Conservation (phyloP, 2,329 filamentous ascomycete species). For the Neofusicoccum ribis region DNA sequence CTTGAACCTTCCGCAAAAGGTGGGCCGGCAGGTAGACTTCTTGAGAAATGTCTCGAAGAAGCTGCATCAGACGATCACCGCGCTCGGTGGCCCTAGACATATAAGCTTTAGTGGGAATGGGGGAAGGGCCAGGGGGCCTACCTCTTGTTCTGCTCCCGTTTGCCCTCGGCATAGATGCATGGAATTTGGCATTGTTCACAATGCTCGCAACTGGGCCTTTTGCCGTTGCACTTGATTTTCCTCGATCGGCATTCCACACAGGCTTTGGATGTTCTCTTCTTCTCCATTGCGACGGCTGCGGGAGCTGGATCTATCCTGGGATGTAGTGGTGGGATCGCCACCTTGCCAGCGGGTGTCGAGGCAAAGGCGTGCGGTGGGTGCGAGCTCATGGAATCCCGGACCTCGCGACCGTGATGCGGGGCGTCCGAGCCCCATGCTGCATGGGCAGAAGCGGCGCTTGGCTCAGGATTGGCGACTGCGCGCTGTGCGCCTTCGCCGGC, state of each 20-base stretch:
- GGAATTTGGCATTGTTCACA: conserved; percentile 30
- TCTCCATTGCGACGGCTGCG: conserved; percentile 23
- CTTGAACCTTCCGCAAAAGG: background rate
- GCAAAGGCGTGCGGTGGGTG: background rate
- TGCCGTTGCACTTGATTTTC: conserved; percentile 42
- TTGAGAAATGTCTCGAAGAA: conserved; percentile 28
- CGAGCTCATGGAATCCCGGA: background rate
- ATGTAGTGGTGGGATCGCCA: conserved; percentile 31
- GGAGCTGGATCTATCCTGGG: conserved; percentile 24
- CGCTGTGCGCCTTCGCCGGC: background rate
- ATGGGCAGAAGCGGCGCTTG: too few species aligned
- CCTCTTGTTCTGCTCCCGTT: conserved; percentile 38
- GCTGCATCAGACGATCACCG: conserved; percentile 31
- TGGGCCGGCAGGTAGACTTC: conserved; percentile 22
- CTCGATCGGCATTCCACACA: conserved; percentile 37
- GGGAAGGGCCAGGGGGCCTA: conserved; percentile 21
- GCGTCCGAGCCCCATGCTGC: background rate
- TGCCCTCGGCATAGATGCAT: conserved; percentile 37
- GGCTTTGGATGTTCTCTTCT: conserved; percentile 31
- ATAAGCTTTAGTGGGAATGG: conserved; percentile 19
- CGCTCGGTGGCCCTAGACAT: conserved; percentile 26
- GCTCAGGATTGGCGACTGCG: too few species aligned
- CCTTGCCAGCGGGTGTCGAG: conserved; percentile 21
- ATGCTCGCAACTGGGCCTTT: conserved; percentile 34
- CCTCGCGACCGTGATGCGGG: background rate